Base-by-base conservation (phyloP, 345 rosid species). In the Gossypium thurberi region DNA sequence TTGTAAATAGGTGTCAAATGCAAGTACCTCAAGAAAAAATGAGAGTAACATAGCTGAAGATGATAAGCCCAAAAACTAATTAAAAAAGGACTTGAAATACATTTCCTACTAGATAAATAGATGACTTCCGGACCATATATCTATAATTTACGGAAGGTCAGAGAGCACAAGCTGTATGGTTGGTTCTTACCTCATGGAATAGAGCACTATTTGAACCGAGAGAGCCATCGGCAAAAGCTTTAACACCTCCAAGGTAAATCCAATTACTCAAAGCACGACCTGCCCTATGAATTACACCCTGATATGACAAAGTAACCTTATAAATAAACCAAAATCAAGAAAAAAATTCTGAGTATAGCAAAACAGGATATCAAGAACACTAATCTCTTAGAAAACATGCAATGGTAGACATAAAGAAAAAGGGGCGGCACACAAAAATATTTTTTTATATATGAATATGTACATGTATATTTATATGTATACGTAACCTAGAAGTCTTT, bases 151-250 rank as follows among this genome's bases (percentile, higher is more conserved):
- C 28, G 0, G 21, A 46, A 20, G 51, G 50, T 50, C 42, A 52
- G 33, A 43, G 17, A 10, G 40, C 2, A 59, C 21, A 62, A 62
- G 15, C 51, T 69, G 6, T 50, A 57, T 28, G 28, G 21, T 78
- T 69, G 80, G 83, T 74, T 47, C 51, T 47, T 26, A 94, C 97
- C 91, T 91, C 95, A 72, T 86, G 72, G 73, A 94, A 87, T n/a
- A 91, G 92, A 73, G 97, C 98, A 81, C 97, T 91, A 56, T 81
- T 87, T 42, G 97, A 89, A 66, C 97, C 97, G 71, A 91, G 75
- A 77, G 98, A 90, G 43, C 98, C 98, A 85, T 94, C 98, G 59
- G 87, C 86, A 82, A 90, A 94, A 55, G 92, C 97, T 87, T 94
- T 91, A 75, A 94, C 91, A 44, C 98, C 98, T 65, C 98, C 94